Percentiles rank a stretch among this genome's conserved stretches.
Evolutionary conservation across 2,329 filamentous ascomycete genomes (phyloP).

Genomic region (Diaporthe citri): DNA sequence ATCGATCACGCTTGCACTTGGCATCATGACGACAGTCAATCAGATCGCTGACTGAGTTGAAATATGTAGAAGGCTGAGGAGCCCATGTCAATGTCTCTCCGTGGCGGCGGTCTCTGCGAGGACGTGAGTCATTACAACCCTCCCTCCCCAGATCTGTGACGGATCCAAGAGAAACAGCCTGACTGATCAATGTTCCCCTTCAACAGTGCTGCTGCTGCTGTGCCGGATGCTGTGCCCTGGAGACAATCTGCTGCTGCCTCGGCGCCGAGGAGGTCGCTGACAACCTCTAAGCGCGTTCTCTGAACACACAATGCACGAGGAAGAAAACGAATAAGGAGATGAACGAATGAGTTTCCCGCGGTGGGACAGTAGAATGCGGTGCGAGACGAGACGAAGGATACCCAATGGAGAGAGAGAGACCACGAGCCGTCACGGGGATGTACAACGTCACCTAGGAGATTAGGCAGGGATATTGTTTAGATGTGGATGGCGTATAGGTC

Average conservation of each 20-base stretch:
- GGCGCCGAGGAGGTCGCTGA: constrained; percentile 42
- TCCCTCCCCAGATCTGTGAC: background rate
- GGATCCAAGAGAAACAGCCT: background rate
- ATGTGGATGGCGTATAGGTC: background rate
- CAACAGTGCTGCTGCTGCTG: constrained; percentile 33
- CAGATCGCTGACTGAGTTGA: background rate
- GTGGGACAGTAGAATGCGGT: background rate
- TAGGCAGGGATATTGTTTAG: constrained; percentile 36
- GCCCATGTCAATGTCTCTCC: constrained; percentile 45
- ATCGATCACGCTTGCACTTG: background rate
- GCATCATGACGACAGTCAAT: background rate
- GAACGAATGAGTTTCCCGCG: background rate
- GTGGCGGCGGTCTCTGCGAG: constrained; percentile 44
- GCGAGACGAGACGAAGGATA: constrained; percentile 26
- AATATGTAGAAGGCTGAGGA: constrained; percentile 40
- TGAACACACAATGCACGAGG: background rate
- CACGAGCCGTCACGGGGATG: background rate
- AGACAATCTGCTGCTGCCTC: constrained; percentile 46
- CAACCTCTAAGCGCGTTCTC: constrained; percentile 42
- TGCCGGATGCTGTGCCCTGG: constrained; percentile 13
- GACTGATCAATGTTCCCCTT: background rate
- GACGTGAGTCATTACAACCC: constrained; percentile 30
- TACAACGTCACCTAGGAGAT: constrained; percentile 20
- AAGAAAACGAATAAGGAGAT: background rate
- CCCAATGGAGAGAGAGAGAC: background rate